Conservation (phyloP, 2,329 filamentous ascomycete genomes). For the Setomelanomma holmii region DNA sequence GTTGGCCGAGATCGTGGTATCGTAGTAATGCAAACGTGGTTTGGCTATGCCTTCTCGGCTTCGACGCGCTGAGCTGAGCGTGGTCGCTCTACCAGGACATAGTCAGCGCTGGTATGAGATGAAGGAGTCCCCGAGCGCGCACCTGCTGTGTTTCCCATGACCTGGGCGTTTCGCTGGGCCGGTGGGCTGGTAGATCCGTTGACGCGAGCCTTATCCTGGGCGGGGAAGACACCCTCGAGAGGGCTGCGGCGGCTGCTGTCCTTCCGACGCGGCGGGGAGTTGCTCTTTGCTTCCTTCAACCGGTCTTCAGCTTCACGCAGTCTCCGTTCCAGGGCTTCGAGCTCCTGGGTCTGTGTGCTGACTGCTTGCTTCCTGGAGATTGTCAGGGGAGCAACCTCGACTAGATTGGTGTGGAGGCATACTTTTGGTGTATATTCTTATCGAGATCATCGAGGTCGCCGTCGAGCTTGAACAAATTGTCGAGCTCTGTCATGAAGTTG, state of each 20-base stretch:
- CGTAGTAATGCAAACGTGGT: constrained; percentile 14
- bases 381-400: too few species aligned
- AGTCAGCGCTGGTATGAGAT: constrained; percentile 44
- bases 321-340: constrained; percentile 83
- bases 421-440: constrained; percentile 83
- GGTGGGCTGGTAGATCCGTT: constrained; percentile 31
- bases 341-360: constrained; percentile 75
- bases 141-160: constrained; percentile 37
- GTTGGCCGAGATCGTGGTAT: constrained; percentile 5
- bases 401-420: too few species aligned
- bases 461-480: constrained; percentile 89
- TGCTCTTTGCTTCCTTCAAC: constrained; percentile 56
- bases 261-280: constrained; percentile 39
- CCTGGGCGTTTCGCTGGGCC: constrained; percentile 19
- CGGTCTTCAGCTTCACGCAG: constrained; percentile 86
- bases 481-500: constrained; percentile 84
- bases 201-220: constrained; percentile 36
- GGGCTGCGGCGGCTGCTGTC: constrained; percentile 39
- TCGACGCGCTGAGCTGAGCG: constrained; percentile 25
- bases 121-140: constrained; percentile 39
- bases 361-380: constrained; percentile 77
- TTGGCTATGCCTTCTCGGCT: constrained; percentile 18
- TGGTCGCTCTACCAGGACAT: constrained; percentile 47
- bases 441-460: constrained; percentile 76
- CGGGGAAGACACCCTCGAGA: constrained; percentile 28